These are phyloP conservation scores for Myxozyma vanderwaltii DNA, from an alignment of 805 yeast species.

Conservation along the genomic window DNA sequence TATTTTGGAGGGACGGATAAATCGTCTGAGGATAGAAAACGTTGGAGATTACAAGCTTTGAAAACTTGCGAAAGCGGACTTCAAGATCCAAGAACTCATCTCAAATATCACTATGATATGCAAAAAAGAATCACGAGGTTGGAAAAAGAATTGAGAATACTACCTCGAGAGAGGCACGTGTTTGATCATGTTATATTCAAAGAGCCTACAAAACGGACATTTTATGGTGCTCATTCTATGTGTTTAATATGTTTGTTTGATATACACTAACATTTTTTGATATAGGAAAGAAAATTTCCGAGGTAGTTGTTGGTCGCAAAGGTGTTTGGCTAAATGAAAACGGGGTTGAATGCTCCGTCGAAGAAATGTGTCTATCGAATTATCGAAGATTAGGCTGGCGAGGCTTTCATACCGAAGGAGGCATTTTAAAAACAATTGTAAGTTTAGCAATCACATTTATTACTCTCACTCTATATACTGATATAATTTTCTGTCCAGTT, in stretches of 20 bases:
- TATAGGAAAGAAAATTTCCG: constrained; percentile 15
- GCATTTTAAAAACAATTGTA: constrained; percentile 39
- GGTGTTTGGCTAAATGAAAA: constrained; percentile 23
- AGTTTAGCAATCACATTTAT: too few species aligned
- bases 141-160: constrained; percentile 26
- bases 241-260: background rate
- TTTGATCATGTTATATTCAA: constrained; percentile 21
- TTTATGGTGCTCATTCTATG: constrained; percentile 14
- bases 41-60: constrained; percentile 29
- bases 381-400: constrained; percentile 39
- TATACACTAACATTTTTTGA: background rate
- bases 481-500: too few species aligned
- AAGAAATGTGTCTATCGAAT: constrained; percentile 41
- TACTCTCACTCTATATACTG: too few species aligned
- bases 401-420: constrained; percentile 45
- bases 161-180: constrained; percentile 19
- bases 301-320: constrained; percentile 19
- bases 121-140: constrained; percentile 30
- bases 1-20: constrained; percentile 15
- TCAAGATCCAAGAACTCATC: constrained; percentile 32
- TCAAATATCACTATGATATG: constrained; percentile 30
- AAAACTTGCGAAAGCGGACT: constrained; percentile 29
- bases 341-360: constrained; percentile 38
- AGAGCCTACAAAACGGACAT: constrained; percentile 16
- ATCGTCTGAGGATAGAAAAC: constrained; percentile 2